Conservation (phyloP, 495 filamentous ascomycete species). For the Aspergillus heteromorphus region DNA sequence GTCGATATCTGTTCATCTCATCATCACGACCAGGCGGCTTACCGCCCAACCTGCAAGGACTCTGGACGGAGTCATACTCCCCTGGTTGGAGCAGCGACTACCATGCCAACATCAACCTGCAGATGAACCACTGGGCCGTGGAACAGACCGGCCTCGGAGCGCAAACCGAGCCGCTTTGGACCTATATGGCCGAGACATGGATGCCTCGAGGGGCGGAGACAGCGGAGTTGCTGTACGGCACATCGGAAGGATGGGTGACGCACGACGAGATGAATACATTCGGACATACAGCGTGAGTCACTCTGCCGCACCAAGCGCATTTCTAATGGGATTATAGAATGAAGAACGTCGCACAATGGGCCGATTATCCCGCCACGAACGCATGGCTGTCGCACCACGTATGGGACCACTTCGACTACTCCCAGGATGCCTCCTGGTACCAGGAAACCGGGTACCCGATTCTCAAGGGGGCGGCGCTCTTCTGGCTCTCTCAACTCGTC, state of each 20-base stretch:
- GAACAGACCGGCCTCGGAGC: conserved; percentile 32
- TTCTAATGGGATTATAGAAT: conserved; percentile 15
- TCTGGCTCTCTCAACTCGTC: conserved; percentile 44
- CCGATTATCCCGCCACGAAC: conserved; percentile 35
- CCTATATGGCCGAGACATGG: conserved; percentile 50
- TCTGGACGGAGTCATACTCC: conserved; percentile 30
- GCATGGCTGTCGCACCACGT: conserved; percentile 51
- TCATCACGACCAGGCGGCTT: conserved; percentile 33
- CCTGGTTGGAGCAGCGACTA: conserved; percentile 45
- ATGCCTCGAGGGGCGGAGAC: conserved; percentile 45
- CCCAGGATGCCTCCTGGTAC: conserved; percentile 38
- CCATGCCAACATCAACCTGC: conserved; percentile 47
- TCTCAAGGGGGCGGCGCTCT: conserved; percentile 41
- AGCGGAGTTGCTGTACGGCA: conserved; percentile 41
- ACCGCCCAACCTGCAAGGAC: conserved; percentile 44
- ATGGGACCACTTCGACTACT: conserved; percentile 45
- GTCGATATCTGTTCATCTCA: conserved; percentile 41
- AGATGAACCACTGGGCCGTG: conserved; percentile 48
- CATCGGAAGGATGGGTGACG: conserved; percentile 38
- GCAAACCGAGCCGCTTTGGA: conserved; percentile 30
- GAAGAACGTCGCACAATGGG: conserved; percentile 37
- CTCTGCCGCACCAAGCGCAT: too few species aligned
- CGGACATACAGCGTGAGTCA: conserved; percentile 37
- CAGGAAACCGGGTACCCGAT: conserved; percentile 38
- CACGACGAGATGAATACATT: conserved; percentile 48